These are phyloP conservation scores for Gryganskiella cystojenkinii DNA, from an alignment of 192 early-diverging fungal genomes.

Conservation along the genomic window DNA sequence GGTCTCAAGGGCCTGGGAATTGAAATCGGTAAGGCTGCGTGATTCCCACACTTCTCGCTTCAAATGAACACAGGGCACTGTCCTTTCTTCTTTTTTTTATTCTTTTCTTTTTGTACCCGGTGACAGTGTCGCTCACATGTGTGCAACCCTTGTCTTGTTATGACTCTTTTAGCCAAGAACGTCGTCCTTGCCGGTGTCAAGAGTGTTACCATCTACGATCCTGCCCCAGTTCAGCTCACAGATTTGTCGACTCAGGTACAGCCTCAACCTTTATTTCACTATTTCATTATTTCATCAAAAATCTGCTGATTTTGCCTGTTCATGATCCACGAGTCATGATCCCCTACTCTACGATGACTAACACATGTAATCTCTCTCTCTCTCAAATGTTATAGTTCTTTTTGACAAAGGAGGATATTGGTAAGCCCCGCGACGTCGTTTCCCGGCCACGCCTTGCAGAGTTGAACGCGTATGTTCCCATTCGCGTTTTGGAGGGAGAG, in stretches of 20 bases:
- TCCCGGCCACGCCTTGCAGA: slow-evolving; percentile 88
- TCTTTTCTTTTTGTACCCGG: background rate
- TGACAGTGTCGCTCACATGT: background rate
- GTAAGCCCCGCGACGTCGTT: slow-evolving; percentile 83
- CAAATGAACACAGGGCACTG: background rate
- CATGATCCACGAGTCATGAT: no score
- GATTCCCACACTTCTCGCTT: background rate
- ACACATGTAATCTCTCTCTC: background rate
- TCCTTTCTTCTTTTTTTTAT: background rate
- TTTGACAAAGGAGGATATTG: slow-evolving; percentile 84
- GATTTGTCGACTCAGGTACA: slow-evolving; percentile 92
- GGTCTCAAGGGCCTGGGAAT: slow-evolving; percentile 97
- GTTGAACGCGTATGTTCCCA: slow-evolving; percentile 97
- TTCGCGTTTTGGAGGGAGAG: slow-evolving; percentile 82
- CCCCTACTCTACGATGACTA: no score
- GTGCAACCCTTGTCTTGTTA: background rate
- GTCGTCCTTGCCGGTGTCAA: slow-evolving; percentile 98
- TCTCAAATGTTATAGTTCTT: slow-evolving; percentile 83
- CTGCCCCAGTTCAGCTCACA: slow-evolving; percentile 72
- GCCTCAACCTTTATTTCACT: background rate
- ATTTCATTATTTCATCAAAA: no score
- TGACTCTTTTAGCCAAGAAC: slow-evolving; percentile 84
- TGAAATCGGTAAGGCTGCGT: slow-evolving; percentile 83
- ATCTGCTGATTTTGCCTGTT: no score
- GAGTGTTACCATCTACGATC: slow-evolving; percentile 96